phyloP scores from a whole-genome alignment of 257 asterid genomes.

The Prunella vulgaris region DNA sequence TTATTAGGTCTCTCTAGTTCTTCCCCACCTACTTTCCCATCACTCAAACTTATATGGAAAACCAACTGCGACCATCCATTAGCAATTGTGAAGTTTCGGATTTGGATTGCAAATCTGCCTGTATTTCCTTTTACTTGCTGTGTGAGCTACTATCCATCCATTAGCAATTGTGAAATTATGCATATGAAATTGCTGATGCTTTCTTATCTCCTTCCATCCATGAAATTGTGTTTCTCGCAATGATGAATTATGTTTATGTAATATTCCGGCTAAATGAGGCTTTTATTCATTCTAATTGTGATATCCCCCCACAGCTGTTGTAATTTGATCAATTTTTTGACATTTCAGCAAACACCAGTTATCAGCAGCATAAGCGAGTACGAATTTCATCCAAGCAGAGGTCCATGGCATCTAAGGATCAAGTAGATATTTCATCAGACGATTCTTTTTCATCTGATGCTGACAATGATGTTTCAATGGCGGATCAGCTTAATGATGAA shows the following conservation, averaged over 20 bases:
- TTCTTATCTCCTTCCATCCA: background rate
- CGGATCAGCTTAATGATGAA: constrained; percentile 22
- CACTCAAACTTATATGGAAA: background rate
- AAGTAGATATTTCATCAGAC: constrained; percentile 54
- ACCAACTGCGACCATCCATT: background rate
- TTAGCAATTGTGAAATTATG: background rate
- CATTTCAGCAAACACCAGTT: background rate
- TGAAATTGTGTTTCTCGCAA: background rate
- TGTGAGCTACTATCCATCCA: background rate
- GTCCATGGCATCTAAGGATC: constrained; percentile 34
- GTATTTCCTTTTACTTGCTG: background rate
- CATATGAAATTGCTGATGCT: background rate
- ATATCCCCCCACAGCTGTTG: background rate
- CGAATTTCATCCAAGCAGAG: constrained; percentile 27
- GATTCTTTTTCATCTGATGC: constrained; percentile 54
- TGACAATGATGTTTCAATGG: constrained; percentile 26
- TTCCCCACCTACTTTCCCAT: background rate
- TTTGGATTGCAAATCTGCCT: constrained; percentile 5
- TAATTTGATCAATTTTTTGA: background rate
- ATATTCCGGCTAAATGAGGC: background rate
- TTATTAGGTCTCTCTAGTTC: background rate
- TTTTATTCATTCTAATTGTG: background rate
- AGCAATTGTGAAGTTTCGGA: background rate
- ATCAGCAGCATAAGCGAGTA: background rate
- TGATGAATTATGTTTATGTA: background rate